These are phyloP conservation scores for Candida odintsovae DNA, from an alignment of 805 yeast genomes.

Conservation along the genomic window DNA sequence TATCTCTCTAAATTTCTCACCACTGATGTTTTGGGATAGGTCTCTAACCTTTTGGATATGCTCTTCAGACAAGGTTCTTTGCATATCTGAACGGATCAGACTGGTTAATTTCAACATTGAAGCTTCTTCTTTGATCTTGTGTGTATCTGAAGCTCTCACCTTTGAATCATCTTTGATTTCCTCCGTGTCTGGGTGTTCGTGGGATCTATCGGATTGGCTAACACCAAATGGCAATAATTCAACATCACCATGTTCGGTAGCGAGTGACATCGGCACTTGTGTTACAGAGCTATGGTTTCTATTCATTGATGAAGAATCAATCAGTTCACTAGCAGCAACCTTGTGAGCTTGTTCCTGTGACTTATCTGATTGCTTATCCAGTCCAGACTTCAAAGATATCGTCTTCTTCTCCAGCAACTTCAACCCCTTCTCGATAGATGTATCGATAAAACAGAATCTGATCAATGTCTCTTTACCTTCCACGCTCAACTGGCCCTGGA, in stretches of 20 bases:
- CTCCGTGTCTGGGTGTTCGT: slow-evolving; percentile 25
- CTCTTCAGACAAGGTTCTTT: slow-evolving; percentile 19
- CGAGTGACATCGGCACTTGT: slow-evolving; percentile 17
- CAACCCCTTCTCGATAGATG: slow-evolving; percentile 56
- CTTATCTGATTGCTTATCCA: neutral
- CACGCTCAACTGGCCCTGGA: slow-evolving; percentile 46
- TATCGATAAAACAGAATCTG: slow-evolving; percentile 64
- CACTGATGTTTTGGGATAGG: slow-evolving; percentile 18
- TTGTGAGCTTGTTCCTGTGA: neutral
- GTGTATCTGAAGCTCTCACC: slow-evolving; percentile 11
- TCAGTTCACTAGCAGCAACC: neutral
- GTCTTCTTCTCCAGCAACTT: slow-evolving; percentile 27
- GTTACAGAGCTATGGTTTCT: slow-evolving; percentile 2
- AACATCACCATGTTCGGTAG: slow-evolving; percentile 26
- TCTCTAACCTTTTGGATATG: slow-evolving; percentile 23
- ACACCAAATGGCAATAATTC: slow-evolving; percentile 34
- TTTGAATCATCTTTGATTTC: slow-evolving; percentile 23
- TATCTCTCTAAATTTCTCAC: slow-evolving; percentile 31
- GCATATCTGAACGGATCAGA: slow-evolving; percentile 9
- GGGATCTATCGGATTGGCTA: slow-evolving; percentile 22
- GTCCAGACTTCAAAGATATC: slow-evolving; percentile 1
- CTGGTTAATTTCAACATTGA: slow-evolving; percentile 16
- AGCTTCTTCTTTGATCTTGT: slow-evolving; percentile 22
- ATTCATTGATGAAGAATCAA: slow-evolving; percentile 5
- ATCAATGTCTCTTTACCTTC: slow-evolving; percentile 79